Base-by-base conservation (phyloP, 768 basidiomycete species). In the Gloeostereum incarnatum region DNA sequence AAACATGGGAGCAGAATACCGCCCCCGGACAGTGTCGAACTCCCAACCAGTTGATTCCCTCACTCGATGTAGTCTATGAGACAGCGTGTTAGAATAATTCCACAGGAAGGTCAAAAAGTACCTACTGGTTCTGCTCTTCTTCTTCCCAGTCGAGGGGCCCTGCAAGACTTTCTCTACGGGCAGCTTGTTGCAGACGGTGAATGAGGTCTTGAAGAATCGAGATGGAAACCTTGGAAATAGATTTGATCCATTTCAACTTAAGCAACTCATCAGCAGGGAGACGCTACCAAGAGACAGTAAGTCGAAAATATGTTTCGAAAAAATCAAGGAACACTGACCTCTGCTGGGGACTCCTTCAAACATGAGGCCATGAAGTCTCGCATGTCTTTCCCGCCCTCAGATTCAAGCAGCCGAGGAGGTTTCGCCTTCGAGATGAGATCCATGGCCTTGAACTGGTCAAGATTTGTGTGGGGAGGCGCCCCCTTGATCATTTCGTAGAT, bases 401-500 rank as follows among this genome's bases (percentile, higher is more conserved):
- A 71, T 36, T 96, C 92, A 6, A 68, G 65, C 20, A 97, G 60
- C 16, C 78, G 69, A 0, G 93, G 90, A 2, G 93, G 90, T 46
- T 84, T 79, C 39, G 79, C 73, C 47, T 80, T 79, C 31, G 90
- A 81, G 36, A 99, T 91, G 44, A 96, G 69, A 50, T 89, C 82
- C 63, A 98, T 84, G 21, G 92, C 91, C 44, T 73, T 77, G 56
- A 85, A 75, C 35, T 81, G 81, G 50, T 89, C 88, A 52, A 93
- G 64, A 52, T 92, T 82, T 10, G 87, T 76, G 60, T 97, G 84
- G 3, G 96, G 96, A 11, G 93, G 96, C 42, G 80, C 80, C n/a
- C 96, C 96, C 53, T 89, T 92, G 49, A 83, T 78, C 81, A 97
- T 94, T 58, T 99, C 96, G 50, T 89, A 92, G 14, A 94, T 71